Percentiles rank a stretch among this genome's conserved stretches.
phyloP scores from a whole-genome alignment of 1,139 yeast genomes.

The Saccharomyces pastorianus region DNA sequence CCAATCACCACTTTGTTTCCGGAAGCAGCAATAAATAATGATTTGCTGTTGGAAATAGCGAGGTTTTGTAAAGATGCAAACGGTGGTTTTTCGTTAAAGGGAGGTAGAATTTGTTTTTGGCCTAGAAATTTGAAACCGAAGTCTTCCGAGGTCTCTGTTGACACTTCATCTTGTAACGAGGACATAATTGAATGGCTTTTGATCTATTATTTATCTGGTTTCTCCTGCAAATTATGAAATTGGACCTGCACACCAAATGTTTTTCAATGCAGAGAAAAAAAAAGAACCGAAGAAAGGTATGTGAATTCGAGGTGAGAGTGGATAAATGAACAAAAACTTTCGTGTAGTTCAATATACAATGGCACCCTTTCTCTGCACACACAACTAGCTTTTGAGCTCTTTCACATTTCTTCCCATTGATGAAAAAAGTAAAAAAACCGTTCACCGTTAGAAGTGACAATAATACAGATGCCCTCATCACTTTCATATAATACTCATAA shows the following conservation, averaged over 20 bases:
- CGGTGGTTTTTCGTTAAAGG: slow-evolving; percentile 29
- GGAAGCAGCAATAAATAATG: slow-evolving; percentile 30
- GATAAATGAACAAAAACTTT: background rate
- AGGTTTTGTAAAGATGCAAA: slow-evolving; percentile 24
- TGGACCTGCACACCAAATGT: background rate
- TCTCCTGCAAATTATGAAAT: background rate
- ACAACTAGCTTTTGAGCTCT: background rate
- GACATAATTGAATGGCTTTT: slow-evolving; percentile 8
- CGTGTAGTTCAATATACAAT: background rate
- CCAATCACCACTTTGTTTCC: slow-evolving; percentile 28
- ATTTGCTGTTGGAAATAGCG: slow-evolving; percentile 16
- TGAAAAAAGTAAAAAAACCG: too few species aligned
- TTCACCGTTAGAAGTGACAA: background rate
- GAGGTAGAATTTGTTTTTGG: slow-evolving; percentile 26
- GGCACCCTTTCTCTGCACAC: background rate
- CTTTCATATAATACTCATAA: too few species aligned
- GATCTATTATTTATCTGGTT: background rate
- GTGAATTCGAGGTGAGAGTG: background rate
- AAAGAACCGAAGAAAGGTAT: background rate
- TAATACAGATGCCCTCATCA: background rate
- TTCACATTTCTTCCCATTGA: background rate
- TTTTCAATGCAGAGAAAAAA: background rate
- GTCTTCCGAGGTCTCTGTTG: slow-evolving; percentile 30
- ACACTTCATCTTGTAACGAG: slow-evolving; percentile 17
- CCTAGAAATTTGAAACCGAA: slow-evolving; percentile 36